A percentile compares a stretch with the other conserved stretches of the same genome.
These are phyloP conservation scores for Anacardium occidentale DNA, from an alignment of 345 rosid species.

Conservation along the genomic window DNA sequence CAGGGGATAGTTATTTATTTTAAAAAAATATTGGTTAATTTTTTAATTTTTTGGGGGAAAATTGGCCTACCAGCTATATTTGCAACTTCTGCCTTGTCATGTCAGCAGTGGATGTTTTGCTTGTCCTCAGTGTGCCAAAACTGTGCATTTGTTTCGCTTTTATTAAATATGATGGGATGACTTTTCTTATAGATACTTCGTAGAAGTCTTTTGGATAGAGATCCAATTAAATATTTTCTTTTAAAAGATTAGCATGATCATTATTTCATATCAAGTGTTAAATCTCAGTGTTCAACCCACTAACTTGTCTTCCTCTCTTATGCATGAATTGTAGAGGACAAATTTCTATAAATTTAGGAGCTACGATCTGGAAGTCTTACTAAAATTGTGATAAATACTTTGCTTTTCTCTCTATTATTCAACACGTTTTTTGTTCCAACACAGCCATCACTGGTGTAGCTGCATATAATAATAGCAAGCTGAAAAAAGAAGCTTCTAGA, in stretches of 20 bases:
- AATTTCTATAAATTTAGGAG: not conserved
- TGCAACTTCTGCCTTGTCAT: not conserved
- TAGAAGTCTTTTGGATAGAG: not conserved
- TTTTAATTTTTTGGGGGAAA: not conserved
- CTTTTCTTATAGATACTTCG: not conserved
- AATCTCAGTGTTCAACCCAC: not conserved
- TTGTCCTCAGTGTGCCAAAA: not conserved
- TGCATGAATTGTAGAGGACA: not conserved
- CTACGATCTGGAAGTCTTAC: not conserved
- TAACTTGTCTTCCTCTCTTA: not conserved
- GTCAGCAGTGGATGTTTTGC: not conserved
- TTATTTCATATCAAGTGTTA: not conserved
- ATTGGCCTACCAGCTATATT: not conserved
- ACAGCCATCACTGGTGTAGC: constrained; percentile 95
- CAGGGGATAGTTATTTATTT: too few relatives aligned
- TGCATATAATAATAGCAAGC: constrained; percentile 87
- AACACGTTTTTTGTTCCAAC: not conserved
- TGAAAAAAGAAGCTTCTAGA: constrained; percentile 79
- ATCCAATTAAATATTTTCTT: not conserved
- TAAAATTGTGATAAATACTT: not conserved
- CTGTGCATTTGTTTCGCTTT: not conserved
- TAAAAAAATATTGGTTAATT: too few relatives aligned
- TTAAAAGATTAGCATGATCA: not conserved
- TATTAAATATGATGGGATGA: not conserved
- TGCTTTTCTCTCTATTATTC: not conserved